These are phyloP conservation scores for Daldinia decipiens DNA, from an alignment of 495 filamentous ascomycete genomes.

Conservation along the genomic window DNA sequence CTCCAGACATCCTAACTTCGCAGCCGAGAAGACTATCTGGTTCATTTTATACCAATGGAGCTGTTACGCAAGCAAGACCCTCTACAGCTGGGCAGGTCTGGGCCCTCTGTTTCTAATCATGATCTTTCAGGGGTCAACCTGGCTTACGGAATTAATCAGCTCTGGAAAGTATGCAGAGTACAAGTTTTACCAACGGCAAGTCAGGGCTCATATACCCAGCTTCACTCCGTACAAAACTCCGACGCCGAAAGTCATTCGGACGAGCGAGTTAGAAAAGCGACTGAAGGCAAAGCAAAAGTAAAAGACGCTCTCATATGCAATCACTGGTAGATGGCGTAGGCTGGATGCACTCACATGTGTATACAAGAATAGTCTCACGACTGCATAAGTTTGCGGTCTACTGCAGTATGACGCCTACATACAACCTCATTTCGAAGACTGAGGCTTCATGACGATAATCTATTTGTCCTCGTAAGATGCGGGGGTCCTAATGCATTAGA, in stretches of 20 bases:
- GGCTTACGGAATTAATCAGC: constrained; percentile 85
- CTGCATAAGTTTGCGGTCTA: constrained; percentile 19
- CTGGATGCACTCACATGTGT: constrained; percentile 27
- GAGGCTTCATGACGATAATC: constrained; percentile 22
- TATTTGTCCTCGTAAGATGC: constrained; percentile 29
- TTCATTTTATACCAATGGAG: constrained; percentile 85
- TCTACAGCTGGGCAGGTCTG: constrained; percentile 81
- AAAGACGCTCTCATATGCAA: constrained; percentile 6
- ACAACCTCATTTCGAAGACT: constrained; percentile 19
- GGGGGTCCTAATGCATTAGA: constrained; percentile 26
- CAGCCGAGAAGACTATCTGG: constrained; percentile 93
- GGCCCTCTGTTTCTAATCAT: constrained; percentile 75
- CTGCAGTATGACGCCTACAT: constrained; percentile 40
- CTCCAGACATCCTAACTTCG: constrained; percentile 93
- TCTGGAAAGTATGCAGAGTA: constrained; percentile 90
- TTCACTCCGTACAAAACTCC: constrained; percentile 51
- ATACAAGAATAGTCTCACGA: constrained; percentile 15
- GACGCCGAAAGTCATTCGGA: constrained; percentile 56
- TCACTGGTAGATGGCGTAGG: constrained; percentile 15
- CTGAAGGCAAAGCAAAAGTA: constrained; percentile 53
- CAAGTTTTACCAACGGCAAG: constrained; percentile 78
- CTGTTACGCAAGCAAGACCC: constrained; percentile 73
- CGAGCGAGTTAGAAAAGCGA: constrained; percentile 58
- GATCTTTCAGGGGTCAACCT: constrained; percentile 89
- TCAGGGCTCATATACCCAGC: constrained; percentile 84